phyloP scores from a whole-genome alignment of 257 asterid genomes.

The Fraxinus pennsylvanica region DNA sequence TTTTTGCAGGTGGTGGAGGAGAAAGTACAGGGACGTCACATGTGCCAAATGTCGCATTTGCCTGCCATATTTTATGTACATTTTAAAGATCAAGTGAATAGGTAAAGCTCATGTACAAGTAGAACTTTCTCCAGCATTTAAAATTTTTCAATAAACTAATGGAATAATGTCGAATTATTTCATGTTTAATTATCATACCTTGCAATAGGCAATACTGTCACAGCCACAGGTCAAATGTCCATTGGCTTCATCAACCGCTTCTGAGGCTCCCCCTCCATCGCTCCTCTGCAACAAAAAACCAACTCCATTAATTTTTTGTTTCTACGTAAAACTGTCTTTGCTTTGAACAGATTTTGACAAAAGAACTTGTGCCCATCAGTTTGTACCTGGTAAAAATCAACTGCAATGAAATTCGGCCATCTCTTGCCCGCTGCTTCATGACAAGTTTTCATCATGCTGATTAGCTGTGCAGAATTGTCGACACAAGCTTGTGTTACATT shows the following conservation, averaged over 20 bases:
- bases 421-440: slow-evolving; percentile 59
- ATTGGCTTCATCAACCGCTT: slow-evolving; percentile 86
- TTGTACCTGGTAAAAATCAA: slow-evolving; percentile 73
- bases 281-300: slow-evolving; percentile 51
- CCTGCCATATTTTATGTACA: slow-evolving; percentile 27
- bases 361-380: not conserved
- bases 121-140: not conserved
- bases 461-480: slow-evolving; percentile 67
- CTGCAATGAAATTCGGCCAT: slow-evolving; percentile 95
- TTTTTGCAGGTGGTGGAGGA: slow-evolving; percentile 86
- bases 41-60: slow-evolving; percentile 51
- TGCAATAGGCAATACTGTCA: slow-evolving; percentile 82
- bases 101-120: not conserved
- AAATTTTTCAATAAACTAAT: not conserved
- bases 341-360: not conserved
- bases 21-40: slow-evolving; percentile 72
- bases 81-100: not conserved
- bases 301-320: not conserved
- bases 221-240: slow-evolving; percentile 89
- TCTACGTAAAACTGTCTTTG: not conserved
- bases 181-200: slow-evolving; percentile 36
- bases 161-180: not conserved
- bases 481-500: slow-evolving; percentile 60
- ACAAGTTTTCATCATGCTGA: slow-evolving; percentile 62
- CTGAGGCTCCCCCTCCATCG: slow-evolving; percentile 90